A percentile compares a stretch with the other conserved stretches of the same genome.
Conservation (phyloP, 2,329 filamentous ascomycete species). For the Orbilia ellipsospora region DNA sequence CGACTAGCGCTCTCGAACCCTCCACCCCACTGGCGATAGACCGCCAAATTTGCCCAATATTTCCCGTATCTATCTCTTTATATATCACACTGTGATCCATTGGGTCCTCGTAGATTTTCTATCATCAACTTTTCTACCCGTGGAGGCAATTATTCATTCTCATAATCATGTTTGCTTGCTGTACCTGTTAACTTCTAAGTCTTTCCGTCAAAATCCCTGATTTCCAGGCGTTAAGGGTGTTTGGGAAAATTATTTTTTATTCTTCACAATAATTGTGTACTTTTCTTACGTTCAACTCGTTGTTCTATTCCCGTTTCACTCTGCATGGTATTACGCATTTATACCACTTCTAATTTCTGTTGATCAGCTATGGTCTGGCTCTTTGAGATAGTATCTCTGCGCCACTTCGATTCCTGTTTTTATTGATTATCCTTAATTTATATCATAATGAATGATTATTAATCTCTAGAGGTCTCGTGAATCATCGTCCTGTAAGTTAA, state of each 20-base stretch:
- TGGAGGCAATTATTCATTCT: too few relatives aligned
- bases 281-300: not conserved
- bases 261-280: not conserved
- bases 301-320: not conserved
- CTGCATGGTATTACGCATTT: not conserved
- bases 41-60: too few relatives aligned
- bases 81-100: too few relatives aligned
- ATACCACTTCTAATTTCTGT: constrained; percentile 2
- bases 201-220: not conserved
- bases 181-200: not conserved
- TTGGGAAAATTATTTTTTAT: constrained; percentile 3
- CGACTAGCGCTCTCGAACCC: constrained; percentile 38
- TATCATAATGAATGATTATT: too few relatives aligned
- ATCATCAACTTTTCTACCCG: too few relatives aligned
- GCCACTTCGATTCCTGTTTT: too few relatives aligned
- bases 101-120: too few relatives aligned
- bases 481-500: too few relatives aligned
- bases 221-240: constrained; percentile 38
- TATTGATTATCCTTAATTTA: too few relatives aligned
- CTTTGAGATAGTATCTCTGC: too few relatives aligned
- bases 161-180: too few relatives aligned
- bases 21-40: constrained; percentile 41
- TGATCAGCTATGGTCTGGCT: not conserved
- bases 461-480: too few relatives aligned
- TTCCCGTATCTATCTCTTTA: not conserved